Conservation (phyloP, 352 stramenopile genomes). For the Globisporangium heterothallicum region DNA sequence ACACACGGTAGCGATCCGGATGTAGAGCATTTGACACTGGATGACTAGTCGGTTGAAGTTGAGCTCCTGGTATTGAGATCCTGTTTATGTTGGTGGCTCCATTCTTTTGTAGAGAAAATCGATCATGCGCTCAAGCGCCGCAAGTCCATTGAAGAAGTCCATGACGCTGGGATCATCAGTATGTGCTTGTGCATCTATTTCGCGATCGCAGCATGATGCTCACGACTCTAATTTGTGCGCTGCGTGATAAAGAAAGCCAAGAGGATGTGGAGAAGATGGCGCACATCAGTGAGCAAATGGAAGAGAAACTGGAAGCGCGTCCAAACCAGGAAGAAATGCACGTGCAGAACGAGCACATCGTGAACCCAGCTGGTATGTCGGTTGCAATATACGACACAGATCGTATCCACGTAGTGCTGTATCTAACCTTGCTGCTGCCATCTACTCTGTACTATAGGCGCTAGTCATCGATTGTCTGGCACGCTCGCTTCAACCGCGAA, state of each 20-base stretch:
- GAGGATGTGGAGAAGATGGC: conserved; percentile 36
- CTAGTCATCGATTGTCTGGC: conserved; percentile 30
- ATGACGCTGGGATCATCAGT: conserved; percentile 43
- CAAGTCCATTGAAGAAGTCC: conserved; percentile 43
- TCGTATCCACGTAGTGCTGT: too few relatives aligned
- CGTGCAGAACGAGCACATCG: conserved; percentile 41
- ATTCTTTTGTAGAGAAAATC: conserved; percentile 24
- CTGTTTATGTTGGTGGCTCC: not conserved
- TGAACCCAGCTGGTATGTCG: conserved; percentile 32
- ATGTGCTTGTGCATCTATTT: conserved; percentile 5
- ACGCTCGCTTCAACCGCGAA: conserved; percentile 38
- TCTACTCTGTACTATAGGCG: conserved; percentile 14
- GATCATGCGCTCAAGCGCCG: conserved; percentile 30
- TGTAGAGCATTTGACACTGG: not conserved
- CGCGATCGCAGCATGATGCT: not conserved
- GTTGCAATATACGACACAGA: not conserved
- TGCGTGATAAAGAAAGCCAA: conserved; percentile 18
- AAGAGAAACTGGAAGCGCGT: conserved; percentile 40
- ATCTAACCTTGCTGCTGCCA: too few relatives aligned
- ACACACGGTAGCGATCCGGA: too few relatives aligned
- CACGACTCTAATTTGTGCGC: not conserved
- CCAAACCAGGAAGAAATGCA: conserved; percentile 46
- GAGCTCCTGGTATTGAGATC: not conserved
- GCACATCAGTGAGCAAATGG: conserved; percentile 32
- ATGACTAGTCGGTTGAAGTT: not conserved